Conservation (phyloP, 2,329 filamentous ascomycete genomes). For the Pseudocercospora vitis region DNA sequence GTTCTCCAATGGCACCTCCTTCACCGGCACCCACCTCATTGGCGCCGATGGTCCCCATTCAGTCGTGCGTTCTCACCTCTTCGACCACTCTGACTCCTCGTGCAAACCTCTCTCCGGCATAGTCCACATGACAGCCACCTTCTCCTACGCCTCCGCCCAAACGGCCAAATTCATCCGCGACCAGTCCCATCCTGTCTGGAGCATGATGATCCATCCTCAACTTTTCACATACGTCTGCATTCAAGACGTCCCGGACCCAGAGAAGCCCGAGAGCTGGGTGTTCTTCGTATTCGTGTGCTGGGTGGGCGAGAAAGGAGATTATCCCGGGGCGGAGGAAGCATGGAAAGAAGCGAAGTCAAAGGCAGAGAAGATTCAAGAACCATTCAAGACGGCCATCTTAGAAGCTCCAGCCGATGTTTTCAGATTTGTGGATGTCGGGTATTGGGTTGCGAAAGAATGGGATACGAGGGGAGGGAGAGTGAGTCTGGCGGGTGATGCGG, state of each 20-base stretch:
- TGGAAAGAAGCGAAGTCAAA: constrained; percentile 7
- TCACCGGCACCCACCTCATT: constrained; percentile 25
- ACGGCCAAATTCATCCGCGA: constrained; percentile 20
- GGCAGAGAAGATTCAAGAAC: constrained; percentile 12
- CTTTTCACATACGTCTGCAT: constrained; percentile 19
- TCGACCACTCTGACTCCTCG: constrained; percentile 8
- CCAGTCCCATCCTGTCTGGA: constrained; percentile 23
- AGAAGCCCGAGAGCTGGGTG: constrained; percentile 23
- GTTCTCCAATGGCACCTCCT: constrained; percentile 22
- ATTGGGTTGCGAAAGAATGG: constrained; percentile 28
- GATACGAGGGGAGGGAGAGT: constrained; percentile 27
- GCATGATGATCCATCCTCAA: constrained; percentile 19
- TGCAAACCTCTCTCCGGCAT: constrained; percentile 6
- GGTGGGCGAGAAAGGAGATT: constrained; percentile 14
- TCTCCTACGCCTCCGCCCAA: constrained; percentile 13
- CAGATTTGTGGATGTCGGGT: constrained; percentile 10
- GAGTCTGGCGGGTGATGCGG: constrained; percentile 40
- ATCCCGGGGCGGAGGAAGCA: background rate
- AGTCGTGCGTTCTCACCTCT: constrained; percentile 22
- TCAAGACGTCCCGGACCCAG: constrained; percentile 18
- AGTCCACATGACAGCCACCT: constrained; percentile 19
- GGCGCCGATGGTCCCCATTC: constrained; percentile 31
- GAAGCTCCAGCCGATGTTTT: constrained; percentile 22
- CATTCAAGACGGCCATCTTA: constrained; percentile 24
- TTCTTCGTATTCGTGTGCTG: constrained; percentile 15